These are phyloP conservation scores for Sporisorium reilianum DNA, from an alignment of 1,284 basidiomycete genomes.

Conservation along the genomic window DNA sequence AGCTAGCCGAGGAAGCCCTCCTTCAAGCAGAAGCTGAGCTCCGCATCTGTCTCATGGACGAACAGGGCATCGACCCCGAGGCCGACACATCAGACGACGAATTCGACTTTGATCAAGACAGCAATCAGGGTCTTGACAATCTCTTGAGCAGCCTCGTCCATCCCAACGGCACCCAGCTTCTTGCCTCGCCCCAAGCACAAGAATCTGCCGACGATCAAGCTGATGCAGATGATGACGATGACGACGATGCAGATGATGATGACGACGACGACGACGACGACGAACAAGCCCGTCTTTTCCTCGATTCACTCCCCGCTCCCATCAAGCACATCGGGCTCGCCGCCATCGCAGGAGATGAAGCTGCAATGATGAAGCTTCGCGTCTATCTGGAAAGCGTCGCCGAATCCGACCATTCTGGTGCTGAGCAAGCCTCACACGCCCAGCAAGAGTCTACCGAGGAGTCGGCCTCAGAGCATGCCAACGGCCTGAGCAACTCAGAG, in stretches of 20 bases:
- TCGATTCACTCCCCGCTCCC: constrained; percentile 13
- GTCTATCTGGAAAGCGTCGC: constrained; percentile 26
- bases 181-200: constrained; percentile 13
- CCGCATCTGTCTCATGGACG: constrained; percentile 46
- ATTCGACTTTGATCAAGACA: constrained; percentile 39
- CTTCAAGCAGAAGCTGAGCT: constrained; percentile 47
- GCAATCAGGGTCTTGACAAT: constrained; percentile 19
- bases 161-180: constrained; percentile 6
- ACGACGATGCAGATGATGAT: constrained; percentile 18
- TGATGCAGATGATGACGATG: constrained; percentile 18
- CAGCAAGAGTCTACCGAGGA: constrained; percentile 3
- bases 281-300: constrained; percentile 14
- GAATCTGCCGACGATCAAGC: constrained; percentile 13
- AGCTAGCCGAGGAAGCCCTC: constrained; percentile 47
- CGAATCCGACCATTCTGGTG: constrained; percentile 25
- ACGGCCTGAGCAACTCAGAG: constrained; percentile 12
- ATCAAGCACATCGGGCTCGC: constrained; percentile 26
- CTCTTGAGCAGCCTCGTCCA: constrained; percentile 20
- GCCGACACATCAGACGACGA: constrained; percentile 47
- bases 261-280: constrained; percentile 20
- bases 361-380: constrained; percentile 9
- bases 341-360: constrained; percentile 26
- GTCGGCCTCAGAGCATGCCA: neutral
- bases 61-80: constrained; percentile 48
- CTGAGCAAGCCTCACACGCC: constrained; percentile 9